A percentile compares a stretch with the other conserved stretches of the same genome.
Evolutionary conservation across 1,284 basidiomycete genomes (phyloP).

Genomic region (Tetrapyrgos nigripes): DNA sequence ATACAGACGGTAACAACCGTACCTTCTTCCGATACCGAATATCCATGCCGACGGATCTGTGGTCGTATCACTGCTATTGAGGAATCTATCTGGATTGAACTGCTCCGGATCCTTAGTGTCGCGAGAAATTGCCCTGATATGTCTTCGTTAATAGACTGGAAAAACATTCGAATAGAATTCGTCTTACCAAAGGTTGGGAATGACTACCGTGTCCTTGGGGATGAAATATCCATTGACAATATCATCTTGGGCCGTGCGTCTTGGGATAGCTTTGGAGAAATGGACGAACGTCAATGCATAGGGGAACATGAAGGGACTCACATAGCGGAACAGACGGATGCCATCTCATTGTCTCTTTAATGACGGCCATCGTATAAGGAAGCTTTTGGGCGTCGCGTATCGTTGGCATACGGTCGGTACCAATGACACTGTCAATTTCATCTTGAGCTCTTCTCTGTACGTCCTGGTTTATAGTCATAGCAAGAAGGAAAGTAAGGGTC

Average conservation of each 20-base stretch:
- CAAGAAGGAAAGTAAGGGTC: conserved; percentile 31
- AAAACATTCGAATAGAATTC: neutral
- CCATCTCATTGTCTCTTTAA: conserved; percentile 18
- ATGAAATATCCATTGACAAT: conserved; percentile 9
- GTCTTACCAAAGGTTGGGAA: conserved; percentile 17
- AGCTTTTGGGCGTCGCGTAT: conserved; percentile 21
- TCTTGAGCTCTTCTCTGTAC: conserved; percentile 24
- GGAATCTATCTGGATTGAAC: conserved; percentile 19
- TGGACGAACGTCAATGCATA: too few species aligned
- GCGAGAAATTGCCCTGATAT: conserved; percentile 13
- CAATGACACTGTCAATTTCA: conserved; percentile 22
- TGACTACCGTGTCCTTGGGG: conserved; percentile 12
- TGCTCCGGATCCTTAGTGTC: conserved; percentile 8
- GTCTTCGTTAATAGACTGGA: too few species aligned
- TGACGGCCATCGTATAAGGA: conserved; percentile 24
- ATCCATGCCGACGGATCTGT: conserved; percentile 10
- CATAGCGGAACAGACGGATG: conserved; percentile 4
- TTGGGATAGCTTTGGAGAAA: conserved; percentile 9
- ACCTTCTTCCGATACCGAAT: conserved; percentile 18
- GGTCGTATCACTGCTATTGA: neutral
- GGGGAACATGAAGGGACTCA: neutral
- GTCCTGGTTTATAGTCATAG: conserved; percentile 28
- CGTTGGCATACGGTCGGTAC: conserved; percentile 16
- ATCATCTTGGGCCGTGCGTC: conserved; percentile 5
- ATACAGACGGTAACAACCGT: neutral